phyloP scores from a whole-genome alignment of 1,139 yeast species.

The Lizanozyma gosingica region DNA sequence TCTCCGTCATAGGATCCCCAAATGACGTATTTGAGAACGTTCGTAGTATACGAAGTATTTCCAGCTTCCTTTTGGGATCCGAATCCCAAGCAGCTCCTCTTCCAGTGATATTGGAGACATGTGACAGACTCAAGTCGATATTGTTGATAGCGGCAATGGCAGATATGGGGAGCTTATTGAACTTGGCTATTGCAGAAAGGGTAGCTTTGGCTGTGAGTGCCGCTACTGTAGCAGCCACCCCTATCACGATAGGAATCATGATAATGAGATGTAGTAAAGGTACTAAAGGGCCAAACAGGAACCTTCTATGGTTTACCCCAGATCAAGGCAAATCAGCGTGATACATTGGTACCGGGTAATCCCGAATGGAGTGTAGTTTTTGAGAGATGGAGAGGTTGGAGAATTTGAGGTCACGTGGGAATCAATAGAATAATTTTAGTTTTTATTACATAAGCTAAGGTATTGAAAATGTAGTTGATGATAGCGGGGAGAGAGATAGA shows the following conservation, averaged over 20 bases:
- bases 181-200: slow-evolving; percentile 35
- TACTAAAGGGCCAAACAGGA: too few species aligned
- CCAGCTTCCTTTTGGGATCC: slow-evolving; percentile 5
- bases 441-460: too few species aligned
- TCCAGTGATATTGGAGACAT: slow-evolving; percentile 1
- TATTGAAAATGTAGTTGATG: too few species aligned
- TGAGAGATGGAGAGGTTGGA: too few species aligned
- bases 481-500: too few species aligned
- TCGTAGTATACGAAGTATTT: slow-evolving; percentile 11
- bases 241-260: slow-evolving; percentile 46
- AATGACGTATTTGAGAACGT: slow-evolving; percentile 37
- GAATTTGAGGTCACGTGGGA: too few species aligned
- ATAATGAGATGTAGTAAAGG: too few species aligned
- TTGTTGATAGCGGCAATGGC: slow-evolving; percentile 49
- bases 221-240: slow-evolving; percentile 45
- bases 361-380: too few species aligned
- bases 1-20: slow-evolving; percentile 44
- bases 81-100: not conserved
- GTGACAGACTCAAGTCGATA: slow-evolving; percentile 15
- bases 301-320: too few species aligned
- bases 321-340: too few species aligned
- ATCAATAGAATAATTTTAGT: too few species aligned
- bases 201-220: slow-evolving; percentile 48
- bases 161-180: slow-evolving; percentile 36
- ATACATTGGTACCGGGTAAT: too few species aligned